phyloP scores from a whole-genome alignment of 2,329 filamentous ascomycete genomes.

The Colletotrichum tamarilloi region DNA sequence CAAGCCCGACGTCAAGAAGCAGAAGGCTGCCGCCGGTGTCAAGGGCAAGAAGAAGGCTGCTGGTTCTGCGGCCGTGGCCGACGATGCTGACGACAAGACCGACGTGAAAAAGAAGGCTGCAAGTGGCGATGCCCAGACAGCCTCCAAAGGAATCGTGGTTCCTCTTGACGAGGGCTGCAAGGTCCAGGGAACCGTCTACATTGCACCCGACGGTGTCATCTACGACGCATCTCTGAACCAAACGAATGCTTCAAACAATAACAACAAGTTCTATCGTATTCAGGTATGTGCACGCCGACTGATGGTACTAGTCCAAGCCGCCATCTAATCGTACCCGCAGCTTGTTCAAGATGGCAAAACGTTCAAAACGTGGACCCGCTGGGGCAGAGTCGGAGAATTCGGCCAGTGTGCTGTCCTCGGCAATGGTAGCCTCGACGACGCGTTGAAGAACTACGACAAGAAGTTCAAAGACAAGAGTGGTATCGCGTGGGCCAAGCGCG shows the following conservation, averaged over 20 bases:
- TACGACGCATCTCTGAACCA: conserved; percentile 86
- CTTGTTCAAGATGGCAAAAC: conserved; percentile 28
- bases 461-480: conserved; percentile 74
- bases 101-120: conserved; percentile 44
- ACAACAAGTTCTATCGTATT: conserved; percentile 86
- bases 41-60: conserved; percentile 19
- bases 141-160: conserved; percentile 56
- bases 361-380: conserved; percentile 78
- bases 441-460: conserved; percentile 64
- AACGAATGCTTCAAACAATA: conserved; percentile 76
- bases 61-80: conserved; percentile 29
- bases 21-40: conserved; percentile 39
- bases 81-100: conserved; percentile 40
- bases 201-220: conserved; percentile 74
- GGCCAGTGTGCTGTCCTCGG: conserved; percentile 62
- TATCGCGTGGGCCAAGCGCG: conserved; percentile 64
- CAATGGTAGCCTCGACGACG: conserved; percentile 52
- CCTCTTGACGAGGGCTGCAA: conserved; percentile 61
- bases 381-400: conserved; percentile 79
- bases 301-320: conserved; percentile 7
- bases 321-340: conserved; percentile 2
- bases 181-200: conserved; percentile 65
- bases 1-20: conserved; percentile 45
- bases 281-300: conserved; percentile 60
- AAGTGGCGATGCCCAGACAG: conserved; percentile 55